Base-by-base conservation (phyloP, 2,329 filamentous ascomycete species). In the Hypomyces perniciosus region DNA sequence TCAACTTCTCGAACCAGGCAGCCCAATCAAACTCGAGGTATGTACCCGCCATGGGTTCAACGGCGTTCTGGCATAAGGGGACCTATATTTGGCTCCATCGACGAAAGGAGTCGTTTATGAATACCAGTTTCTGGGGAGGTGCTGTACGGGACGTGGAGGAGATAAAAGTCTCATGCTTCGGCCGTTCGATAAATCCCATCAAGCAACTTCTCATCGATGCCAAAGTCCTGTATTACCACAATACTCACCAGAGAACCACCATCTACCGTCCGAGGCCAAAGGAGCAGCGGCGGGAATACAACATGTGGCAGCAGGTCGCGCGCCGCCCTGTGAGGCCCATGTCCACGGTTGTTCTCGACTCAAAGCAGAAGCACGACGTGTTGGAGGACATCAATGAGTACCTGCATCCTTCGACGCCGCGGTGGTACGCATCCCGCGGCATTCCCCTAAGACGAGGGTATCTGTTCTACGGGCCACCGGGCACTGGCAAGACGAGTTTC, bases 381-480 rank as follows among this genome's bases (percentile, higher is more conserved):
- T 68, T 91, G 8, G 71, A 72, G 28, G 88, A 93, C 59, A 84
- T 92, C 60, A 87, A 88, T 57, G 86, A 90, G 59, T 92, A 89
- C 56, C 73, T 93, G 0, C 81, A 89, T 48, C 86, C 87, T 0
- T 71, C 75, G 1, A 88, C 83, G 0, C 79, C 82, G 1, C 74
- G 76, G 8, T 92, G 86, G 85, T 92, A 92, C 61, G 81, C 85
- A 0, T 82, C 82, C 44, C 75, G 86, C 2, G 88, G 88, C 0
- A 88, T 92, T 30, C 87, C 87, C 0, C 83, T 91, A 47, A 77
- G 88, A 0, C 71, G 88, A 30, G 89, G 88, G 0, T 92, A 91
- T 59, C 75, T 92, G 0, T 88, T 92, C 56, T 77, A 89, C 58
- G 88, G 88, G 0, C 85, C 85, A 0, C 86, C 86, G 0, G 86